Evolutionary conservation across 768 basidiomycete species (phyloP), one percentile per base, ranked within the genome.

Genomic region (Melanogaster broomeanus): DNA sequence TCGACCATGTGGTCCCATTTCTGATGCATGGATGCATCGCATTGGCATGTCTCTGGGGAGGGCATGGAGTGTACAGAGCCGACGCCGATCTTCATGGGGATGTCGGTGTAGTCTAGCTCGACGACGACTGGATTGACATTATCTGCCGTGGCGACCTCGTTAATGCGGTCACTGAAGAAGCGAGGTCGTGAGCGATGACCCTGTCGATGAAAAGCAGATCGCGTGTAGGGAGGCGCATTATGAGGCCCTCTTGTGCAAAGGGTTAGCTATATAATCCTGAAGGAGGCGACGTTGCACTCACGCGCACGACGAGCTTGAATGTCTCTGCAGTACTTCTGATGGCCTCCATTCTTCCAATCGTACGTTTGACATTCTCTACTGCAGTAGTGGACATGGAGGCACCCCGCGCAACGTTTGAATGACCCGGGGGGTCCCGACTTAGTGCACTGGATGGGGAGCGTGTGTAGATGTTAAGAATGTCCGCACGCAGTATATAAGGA

Each of bases 331-430:
- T 67, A 58, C 35, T 43, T 56, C 50, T 49, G 55, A 48, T 69
- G 66, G 4, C 53, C 49, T 11, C 67, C 66, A n/a, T 55, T 51
- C 48, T 57, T 67, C 65, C 65, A 67, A 33, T 67, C 65, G 43
- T 65, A 57, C 0, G 50, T 61, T 41, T 67, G 67, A 45, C 67
- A 69, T 48, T 67, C 66, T 42, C 52, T 67, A 51, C 63, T 58
- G 47, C 65, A 67, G 35, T 67, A 69, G 42, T 65, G 50, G 21
- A 67, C 66, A 35, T 65, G 61, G 39, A 62, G 62, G 45, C 66
- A 67, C 9, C 65, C 63, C 6, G 56, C 56, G 18, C 67, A 67
- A 3, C 52, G 57, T 38, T 63, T 69, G 39, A 67, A 59, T 24
- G 61, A 63, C 21, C 58, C 63, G 8, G 55, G 48, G 19, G 65